phyloP scores from a whole-genome alignment of 163 green algal genomes.

The Scenedesmus sp. region DNA sequence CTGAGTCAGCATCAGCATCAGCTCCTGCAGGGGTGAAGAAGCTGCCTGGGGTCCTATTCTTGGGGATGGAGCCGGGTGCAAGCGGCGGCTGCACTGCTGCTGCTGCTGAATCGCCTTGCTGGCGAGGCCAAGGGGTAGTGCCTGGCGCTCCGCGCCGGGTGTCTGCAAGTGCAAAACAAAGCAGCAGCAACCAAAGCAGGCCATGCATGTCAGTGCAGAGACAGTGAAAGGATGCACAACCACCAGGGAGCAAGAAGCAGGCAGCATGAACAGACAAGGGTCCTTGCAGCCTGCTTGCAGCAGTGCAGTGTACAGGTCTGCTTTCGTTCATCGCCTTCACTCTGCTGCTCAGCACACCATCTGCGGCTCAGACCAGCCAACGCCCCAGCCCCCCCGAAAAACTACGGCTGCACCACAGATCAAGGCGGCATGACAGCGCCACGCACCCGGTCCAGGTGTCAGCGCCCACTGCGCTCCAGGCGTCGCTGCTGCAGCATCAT shows the following conservation, averaged over 20 bases:
- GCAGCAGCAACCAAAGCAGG: too few species aligned
- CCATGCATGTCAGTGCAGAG: too few species aligned
- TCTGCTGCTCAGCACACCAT: background rate
- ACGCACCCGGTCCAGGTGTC: background rate
- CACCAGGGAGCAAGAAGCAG: too few species aligned
- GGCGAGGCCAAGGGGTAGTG: slow-evolving; percentile 1
- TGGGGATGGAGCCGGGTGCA: slow-evolving; percentile 1
- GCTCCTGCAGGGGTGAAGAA: slow-evolving; percentile 28
- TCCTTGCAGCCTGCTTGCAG: too few species aligned
- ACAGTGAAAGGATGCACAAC: too few species aligned
- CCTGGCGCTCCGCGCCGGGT: background rate
- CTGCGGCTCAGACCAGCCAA: too few species aligned
- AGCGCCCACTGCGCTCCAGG: background rate
- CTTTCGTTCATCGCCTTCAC: background rate
- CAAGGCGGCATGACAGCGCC: background rate
- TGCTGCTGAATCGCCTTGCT: background rate
- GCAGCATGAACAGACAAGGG: too few species aligned
- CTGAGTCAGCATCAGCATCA: background rate
- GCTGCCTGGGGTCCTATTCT: slow-evolving; percentile 19
- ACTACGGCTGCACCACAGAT: too few species aligned
- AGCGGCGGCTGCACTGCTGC: background rate
- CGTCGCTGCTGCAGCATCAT: background rate
- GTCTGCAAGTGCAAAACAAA: background rate
- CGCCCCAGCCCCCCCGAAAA: too few species aligned
- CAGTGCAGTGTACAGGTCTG: too few species aligned